These are phyloP conservation scores for Talaromyces sp. DNA, from an alignment of 2,329 filamentous ascomycete species.

Conservation along the genomic window DNA sequence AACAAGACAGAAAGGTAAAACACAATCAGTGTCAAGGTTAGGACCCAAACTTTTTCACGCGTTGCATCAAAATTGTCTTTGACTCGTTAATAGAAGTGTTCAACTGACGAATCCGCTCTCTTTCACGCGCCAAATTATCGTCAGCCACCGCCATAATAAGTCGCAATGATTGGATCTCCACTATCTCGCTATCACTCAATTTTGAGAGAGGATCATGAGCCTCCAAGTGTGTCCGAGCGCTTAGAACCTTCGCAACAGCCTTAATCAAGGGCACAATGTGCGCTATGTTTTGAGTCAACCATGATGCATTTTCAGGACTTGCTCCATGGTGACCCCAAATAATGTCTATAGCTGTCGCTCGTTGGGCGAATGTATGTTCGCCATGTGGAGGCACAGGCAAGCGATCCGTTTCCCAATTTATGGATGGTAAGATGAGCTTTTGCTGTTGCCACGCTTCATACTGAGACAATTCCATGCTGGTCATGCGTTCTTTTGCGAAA, in stretches of 20 bases:
- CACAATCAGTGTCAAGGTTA: neutral
- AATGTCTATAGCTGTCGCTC: slow-evolving; percentile 15
- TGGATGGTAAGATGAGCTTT: slow-evolving; percentile 1
- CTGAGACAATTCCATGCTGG: neutral
- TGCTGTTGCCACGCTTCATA: slow-evolving; percentile 13
- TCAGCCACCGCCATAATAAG: slow-evolving; percentile 20
- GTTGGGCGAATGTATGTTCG: slow-evolving; percentile 13
- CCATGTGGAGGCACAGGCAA: neutral
- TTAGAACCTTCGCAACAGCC: slow-evolving; percentile 23
- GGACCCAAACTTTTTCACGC: slow-evolving; percentile 15
- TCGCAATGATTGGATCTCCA: slow-evolving; percentile 26
- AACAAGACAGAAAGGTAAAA: neutral
- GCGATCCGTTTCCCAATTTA: slow-evolving; percentile 7
- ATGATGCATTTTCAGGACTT: slow-evolving; percentile 24
- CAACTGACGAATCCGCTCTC: slow-evolving; percentile 19
- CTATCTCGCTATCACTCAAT: slow-evolving; percentile 21
- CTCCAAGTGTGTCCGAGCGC: slow-evolving; percentile 17
- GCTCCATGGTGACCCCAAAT: slow-evolving; percentile 7
- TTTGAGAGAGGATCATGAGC: slow-evolving; percentile 4
- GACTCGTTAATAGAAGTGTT: slow-evolving; percentile 19
- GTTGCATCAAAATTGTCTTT: slow-evolving; percentile 15
- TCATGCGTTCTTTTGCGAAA: slow-evolving; percentile 16
- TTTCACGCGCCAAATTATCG: slow-evolving; percentile 23
- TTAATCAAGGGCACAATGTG: slow-evolving; percentile 26
- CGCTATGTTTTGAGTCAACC: slow-evolving; percentile 23